These are phyloP conservation scores for Gypsophila paniculata DNA, from an alignment of 179 eudicot genomes.

Conservation along the genomic window DNA sequence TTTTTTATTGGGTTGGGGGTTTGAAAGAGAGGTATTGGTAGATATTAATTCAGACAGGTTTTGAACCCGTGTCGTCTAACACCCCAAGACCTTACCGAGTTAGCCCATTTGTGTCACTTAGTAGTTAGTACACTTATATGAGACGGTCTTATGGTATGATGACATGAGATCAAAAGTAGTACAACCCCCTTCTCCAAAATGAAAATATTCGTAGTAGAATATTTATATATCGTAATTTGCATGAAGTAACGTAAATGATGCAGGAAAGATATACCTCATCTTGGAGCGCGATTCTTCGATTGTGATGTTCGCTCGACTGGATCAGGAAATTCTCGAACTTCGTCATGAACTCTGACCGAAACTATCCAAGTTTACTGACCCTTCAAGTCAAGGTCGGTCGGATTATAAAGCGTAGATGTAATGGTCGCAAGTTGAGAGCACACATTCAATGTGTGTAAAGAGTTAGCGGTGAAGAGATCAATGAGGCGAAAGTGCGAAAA, in stretches of 20 bases:
- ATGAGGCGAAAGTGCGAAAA: slow-evolving; percentile 23
- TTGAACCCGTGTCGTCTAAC: not conserved
- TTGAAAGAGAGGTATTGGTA: not conserved
- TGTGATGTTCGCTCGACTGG: slow-evolving; percentile 48
- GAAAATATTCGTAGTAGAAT: too few species aligned
- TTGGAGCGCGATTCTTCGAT: slow-evolving; percentile 42
- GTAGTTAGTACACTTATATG: not conserved
- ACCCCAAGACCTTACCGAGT: not conserved
- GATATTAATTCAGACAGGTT: not conserved
- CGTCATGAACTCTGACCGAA: slow-evolving; percentile 33
- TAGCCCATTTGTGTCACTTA: not conserved
- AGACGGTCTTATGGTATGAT: too few species aligned
- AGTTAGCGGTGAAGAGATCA: slow-evolving; percentile 24
- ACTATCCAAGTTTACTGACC: not conserved
- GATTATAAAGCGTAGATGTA: slow-evolving; percentile 21
- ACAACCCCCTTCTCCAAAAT: too few species aligned
- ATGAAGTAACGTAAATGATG: too few species aligned
- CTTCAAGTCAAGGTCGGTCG: not conserved
- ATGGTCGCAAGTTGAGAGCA: slow-evolving; percentile 11
- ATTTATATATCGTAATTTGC: too few species aligned
- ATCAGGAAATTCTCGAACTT: slow-evolving; percentile 70
- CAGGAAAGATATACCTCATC: slow-evolving; percentile 41
- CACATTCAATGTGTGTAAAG: slow-evolving; percentile 18
- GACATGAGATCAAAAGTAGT: too few species aligned
- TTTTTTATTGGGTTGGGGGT: not conserved